Evolutionary conservation across 208 protist species (phyloP).

Genomic region (Trypanosomatidae sp.): DNA sequence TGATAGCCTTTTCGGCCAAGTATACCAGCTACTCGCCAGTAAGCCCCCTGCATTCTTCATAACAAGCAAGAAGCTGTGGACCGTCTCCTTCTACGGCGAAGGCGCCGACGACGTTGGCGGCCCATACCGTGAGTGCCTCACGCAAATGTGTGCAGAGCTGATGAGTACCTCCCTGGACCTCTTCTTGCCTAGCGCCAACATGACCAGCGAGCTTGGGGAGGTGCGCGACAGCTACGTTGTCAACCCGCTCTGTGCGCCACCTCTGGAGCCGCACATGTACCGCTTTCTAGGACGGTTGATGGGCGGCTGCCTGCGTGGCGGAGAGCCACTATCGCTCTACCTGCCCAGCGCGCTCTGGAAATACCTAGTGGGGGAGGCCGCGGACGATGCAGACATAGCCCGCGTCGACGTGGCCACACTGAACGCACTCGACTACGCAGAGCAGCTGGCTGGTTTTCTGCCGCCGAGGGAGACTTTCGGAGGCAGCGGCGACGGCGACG

Average conservation of each 20-base stretch:
- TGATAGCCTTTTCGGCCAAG: conserved; percentile 88
- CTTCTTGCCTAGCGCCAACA: conserved; percentile 90
- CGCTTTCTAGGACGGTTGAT: conserved; percentile 93
- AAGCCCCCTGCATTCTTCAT: conserved; percentile 66
- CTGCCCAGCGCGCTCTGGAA: conserved; percentile 93
- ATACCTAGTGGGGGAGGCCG: conserved; percentile 67
- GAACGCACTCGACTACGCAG: conserved; percentile 67
- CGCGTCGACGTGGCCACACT: conserved; percentile 51
- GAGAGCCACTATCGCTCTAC: conserved; percentile 91
- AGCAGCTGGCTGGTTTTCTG: conserved; percentile 11
- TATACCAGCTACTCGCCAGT: conserved; percentile 67
- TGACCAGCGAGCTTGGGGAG: conserved; percentile 61
- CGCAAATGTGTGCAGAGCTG: conserved; percentile 90
- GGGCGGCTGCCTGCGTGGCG: conserved; percentile 93
- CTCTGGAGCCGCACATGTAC: conserved; percentile 75
- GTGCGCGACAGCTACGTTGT: conserved; percentile 84
- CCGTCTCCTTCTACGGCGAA: conserved; percentile 86
- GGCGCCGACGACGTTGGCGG: conserved; percentile 94
- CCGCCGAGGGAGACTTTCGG: not conserved
- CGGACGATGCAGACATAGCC: conserved; percentile 54
- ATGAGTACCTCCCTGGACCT: conserved; percentile 79
- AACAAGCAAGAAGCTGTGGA: conserved; percentile 85
- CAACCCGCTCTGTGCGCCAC: conserved; percentile 43
- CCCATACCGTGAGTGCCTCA: conserved; percentile 90
- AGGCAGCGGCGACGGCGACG: conserved; percentile 5